These are phyloP conservation scores for Pascua sp. DNA, from an alignment of 1,284 basidiomycete species.

Conservation along the genomic window DNA sequence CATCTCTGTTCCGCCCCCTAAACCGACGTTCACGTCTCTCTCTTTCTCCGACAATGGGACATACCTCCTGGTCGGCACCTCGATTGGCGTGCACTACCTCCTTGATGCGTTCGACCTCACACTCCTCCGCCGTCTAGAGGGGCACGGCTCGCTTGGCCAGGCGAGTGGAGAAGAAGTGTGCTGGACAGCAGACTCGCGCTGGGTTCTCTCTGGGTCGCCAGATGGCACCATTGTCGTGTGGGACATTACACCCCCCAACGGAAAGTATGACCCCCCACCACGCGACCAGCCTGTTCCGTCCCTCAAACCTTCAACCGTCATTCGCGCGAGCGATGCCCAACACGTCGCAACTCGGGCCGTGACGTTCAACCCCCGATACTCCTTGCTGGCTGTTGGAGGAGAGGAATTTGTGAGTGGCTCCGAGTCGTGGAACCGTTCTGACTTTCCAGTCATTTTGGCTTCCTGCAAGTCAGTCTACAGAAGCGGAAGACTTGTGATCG, in stretches of 20 bases:
- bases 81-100: conserved; percentile 87
- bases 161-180: conserved; percentile 83
- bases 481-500: neutral
- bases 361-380: conserved; percentile 77
- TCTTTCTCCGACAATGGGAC: conserved; percentile 86
- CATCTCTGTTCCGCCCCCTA: conserved; percentile 76
- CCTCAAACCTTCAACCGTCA: conserved; percentile 57
- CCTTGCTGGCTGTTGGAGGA: conserved; percentile 85
- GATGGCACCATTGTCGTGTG: conserved; percentile 76
- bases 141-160: conserved; percentile 74
- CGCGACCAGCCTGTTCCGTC: conserved; percentile 55
- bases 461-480: neutral
- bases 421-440: neutral
- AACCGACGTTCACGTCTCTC: conserved; percentile 85
- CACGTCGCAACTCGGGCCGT: conserved; percentile 78
- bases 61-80: conserved; percentile 87
- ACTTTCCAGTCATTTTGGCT: neutral
- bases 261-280: conserved; percentile 1
- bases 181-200: conserved; percentile 90
- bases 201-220: conserved; percentile 66
- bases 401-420: conserved; percentile 57
- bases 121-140: conserved; percentile 75
- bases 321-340: conserved; percentile 56
- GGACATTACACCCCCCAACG: conserved; percentile 57
- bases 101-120: conserved; percentile 81